These are phyloP conservation scores for Breynia disticha DNA, from an alignment of 441 rosid genomes.

Conservation along the genomic window DNA sequence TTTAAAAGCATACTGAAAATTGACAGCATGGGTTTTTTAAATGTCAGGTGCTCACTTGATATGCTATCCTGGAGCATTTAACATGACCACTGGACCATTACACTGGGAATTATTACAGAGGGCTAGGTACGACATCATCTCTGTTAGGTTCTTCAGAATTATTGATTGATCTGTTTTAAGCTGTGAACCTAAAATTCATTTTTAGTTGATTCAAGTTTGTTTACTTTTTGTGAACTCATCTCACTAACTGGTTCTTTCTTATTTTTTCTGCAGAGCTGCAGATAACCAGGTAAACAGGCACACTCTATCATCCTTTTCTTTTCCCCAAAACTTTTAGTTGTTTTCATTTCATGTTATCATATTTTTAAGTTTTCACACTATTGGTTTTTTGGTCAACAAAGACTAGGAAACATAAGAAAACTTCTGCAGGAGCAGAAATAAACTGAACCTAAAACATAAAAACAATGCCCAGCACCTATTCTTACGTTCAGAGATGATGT, in stretches of 20 bases:
- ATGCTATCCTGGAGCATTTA: conserved; percentile 96
- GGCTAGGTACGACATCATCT: conserved; percentile 48
- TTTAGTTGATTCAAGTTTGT: not conserved
- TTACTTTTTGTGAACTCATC: conserved; percentile 3
- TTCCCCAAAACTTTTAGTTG: not conserved
- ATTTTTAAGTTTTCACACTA: no score
- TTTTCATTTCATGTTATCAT: not conserved
- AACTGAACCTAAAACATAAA: no score
- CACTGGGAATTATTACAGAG: conserved; percentile 95
- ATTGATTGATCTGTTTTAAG: no score
- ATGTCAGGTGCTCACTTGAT: conserved; percentile 82
- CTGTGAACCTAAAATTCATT: no score
- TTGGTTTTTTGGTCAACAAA: not conserved
- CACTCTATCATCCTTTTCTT: conserved; percentile 4
- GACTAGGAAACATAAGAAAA: no score
- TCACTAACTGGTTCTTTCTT: conserved; percentile 17
- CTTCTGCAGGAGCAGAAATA: no score
- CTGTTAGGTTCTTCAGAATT: not conserved
- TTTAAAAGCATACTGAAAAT: not conserved
- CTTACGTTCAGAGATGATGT: no score
- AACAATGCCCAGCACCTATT: no score
- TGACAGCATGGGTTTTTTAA: conserved; percentile 18
- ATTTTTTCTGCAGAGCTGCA: conserved; percentile 63
- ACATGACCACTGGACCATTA: conserved; percentile 97
- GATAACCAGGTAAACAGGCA: conserved; percentile 67